Evolutionary conservation across 2,329 filamentous ascomycete species (phyloP), one percentile per base, ranked within the genome.

Genomic region (Alternaria ventricosa): DNA sequence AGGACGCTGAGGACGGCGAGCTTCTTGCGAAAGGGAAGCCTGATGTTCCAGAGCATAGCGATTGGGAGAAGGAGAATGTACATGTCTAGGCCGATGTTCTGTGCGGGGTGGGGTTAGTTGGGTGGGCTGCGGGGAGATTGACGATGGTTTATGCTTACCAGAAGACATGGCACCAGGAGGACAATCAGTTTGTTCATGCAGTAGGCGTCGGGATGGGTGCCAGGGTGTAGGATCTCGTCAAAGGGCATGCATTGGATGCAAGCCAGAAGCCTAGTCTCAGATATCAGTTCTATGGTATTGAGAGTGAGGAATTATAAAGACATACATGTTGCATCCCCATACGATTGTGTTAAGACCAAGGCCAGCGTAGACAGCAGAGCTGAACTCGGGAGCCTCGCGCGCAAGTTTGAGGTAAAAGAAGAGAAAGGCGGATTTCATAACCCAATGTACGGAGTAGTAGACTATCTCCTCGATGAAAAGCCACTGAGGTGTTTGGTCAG

Each of bases 351-450:
- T 77, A 5, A 73, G 56, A 6, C 47, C 72, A 22, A 79, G 72
- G 13, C 71, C 71, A 23, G 64, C 20, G 49, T 64, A 75, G 2
- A 79, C 71, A 1, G 69, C 44, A 2, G 36, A 58, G 6, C 71
- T 68, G 47, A 79, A 79, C 18, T 30, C 30, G 9, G 44, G 59
- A 15, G 49, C 65, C 2, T 70, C 66, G 0, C 66, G 67, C 4
- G 76, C 73, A 7, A 78, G 62, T 1, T 76, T 72, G 12, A 79
- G 68, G 53, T 78, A 80, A 65, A 80, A 80, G 50, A 76, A 66
- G 0, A 80, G 69, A 56, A 79, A 80, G 25, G 73, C 70, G 53
- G 67, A 71, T 63, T 79, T 80, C 58, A 79, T 74, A 13, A 68
- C 56, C 54, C 68, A 79, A 44, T 80, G 77, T 18, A 75, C 70